These are phyloP conservation scores for Cyberlindnera japonica DNA, from an alignment of 805 yeast species.

Conservation along the genomic window DNA sequence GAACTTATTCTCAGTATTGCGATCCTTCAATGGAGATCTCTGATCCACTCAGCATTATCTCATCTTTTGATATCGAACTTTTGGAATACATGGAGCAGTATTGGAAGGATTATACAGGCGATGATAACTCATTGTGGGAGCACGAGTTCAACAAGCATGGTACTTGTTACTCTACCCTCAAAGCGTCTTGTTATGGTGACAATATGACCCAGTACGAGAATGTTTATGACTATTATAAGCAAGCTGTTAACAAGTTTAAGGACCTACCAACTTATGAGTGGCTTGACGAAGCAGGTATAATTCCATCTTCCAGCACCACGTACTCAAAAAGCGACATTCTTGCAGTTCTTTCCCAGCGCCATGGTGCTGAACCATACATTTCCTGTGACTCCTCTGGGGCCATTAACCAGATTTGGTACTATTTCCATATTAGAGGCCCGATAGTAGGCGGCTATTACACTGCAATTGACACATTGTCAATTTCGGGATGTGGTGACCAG, in stretches of 20 bases:
- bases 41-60: constrained; percentile 45
- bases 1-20: constrained; percentile 78
- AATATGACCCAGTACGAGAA: constrained; percentile 26
- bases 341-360: constrained; percentile 46
- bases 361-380: constrained; percentile 55
- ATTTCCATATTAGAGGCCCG: constrained; percentile 70
- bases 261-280: constrained; percentile 64
- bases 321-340: constrained; percentile 56
- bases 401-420: constrained; percentile 64
- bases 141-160: constrained; percentile 96
- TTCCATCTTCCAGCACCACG: constrained; percentile 55
- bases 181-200: constrained; percentile 61
- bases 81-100: constrained; percentile 50
- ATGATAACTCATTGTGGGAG: constrained; percentile 72
- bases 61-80: constrained; percentile 41
- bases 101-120: constrained; percentile 75
- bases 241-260: constrained; percentile 54
- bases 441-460: constrained; percentile 60
- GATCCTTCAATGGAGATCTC: constrained; percentile 53
- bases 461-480: constrained; percentile 55
- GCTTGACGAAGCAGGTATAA: constrained; percentile 64
- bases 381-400: constrained; percentile 53
- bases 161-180: constrained; percentile 81
- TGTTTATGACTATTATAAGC: constrained; percentile 68
- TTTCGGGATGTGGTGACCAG: constrained; percentile 56